Conservation (phyloP, 306 rosid genomes). For the Echinosophora koreensis region DNA sequence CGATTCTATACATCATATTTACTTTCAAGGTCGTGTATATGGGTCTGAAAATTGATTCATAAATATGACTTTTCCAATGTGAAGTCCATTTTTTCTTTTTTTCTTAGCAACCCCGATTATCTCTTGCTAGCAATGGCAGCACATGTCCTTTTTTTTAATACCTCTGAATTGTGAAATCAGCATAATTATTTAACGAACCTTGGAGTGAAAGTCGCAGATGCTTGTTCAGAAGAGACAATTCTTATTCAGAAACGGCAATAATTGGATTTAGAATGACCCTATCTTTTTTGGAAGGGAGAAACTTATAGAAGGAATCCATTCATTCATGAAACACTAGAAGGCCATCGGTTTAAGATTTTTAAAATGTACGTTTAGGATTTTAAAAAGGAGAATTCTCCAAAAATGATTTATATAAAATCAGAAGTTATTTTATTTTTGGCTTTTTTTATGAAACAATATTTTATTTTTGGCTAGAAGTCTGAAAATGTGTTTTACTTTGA, state of each 20-base stretch:
- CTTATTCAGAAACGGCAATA: constrained; percentile 28
- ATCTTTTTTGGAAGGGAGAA: constrained; percentile 20
- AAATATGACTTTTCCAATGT: constrained; percentile 29
- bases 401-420: no score
- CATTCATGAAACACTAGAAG: constrained; percentile 10
- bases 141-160: constrained; percentile 44
- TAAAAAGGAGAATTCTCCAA: no score
- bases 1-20: background rate
- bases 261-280: constrained; percentile 34
- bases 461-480: no score
- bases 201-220: constrained; percentile 53
- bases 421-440: no score
- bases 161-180: constrained; percentile 43
- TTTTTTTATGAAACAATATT: no score
- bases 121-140: constrained; percentile 40
- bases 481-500: no score
- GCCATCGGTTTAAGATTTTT: background rate
- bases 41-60: constrained; percentile 25
- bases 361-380: background rate
- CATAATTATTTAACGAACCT: constrained; percentile 46
- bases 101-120: constrained; percentile 21
- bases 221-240: constrained; percentile 33
- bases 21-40: background rate
- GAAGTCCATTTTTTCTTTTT: constrained; percentile 5
- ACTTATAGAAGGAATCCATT: constrained; percentile 14